Evolutionary conservation across 208 protist species (phyloP).

Genomic region (Wallacemonas sp.): DNA sequence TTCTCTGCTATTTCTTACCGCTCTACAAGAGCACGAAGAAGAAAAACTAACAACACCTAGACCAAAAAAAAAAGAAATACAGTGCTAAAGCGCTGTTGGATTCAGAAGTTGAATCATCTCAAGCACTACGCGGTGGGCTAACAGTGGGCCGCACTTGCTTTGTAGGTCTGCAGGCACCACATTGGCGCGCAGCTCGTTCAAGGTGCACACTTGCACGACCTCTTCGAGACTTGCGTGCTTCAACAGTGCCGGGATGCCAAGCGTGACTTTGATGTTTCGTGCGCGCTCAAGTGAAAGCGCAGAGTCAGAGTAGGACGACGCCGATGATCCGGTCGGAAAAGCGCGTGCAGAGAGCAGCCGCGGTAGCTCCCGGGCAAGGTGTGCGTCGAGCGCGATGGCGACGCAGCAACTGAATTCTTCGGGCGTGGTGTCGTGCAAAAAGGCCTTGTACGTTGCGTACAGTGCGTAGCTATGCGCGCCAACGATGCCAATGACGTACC

Average conservation of each 20-base stretch:
- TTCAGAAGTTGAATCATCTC: background rate
- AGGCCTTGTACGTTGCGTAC: conserved; percentile 40
- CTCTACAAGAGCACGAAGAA: too few relatives aligned
- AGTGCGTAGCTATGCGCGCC: conserved; percentile 64
- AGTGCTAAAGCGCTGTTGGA: too few relatives aligned
- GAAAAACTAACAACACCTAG: too few relatives aligned
- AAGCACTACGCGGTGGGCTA: conserved; percentile 11
- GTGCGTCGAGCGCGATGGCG: conserved; percentile 42
- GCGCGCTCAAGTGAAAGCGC: conserved; percentile 43
- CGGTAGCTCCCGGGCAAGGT: conserved; percentile 31
- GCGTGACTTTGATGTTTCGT: conserved; percentile 55
- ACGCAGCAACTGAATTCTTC: conserved; percentile 64
- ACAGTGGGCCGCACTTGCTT: conserved; percentile 21
- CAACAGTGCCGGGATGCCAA: conserved; percentile 49
- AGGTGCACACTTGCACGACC: conserved; percentile 48
- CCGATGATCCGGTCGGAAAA: background rate
- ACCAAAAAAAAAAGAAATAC: too few relatives aligned
- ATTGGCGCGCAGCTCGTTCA: conserved; percentile 44
- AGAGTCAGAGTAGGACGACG: too few relatives aligned
- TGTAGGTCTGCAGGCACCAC: conserved; percentile 37
- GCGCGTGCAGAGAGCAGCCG: background rate
- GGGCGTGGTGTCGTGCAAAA: conserved; percentile 45
- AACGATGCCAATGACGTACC: conserved; percentile 30
- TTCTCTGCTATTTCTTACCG: too few relatives aligned
- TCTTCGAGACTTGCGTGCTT: conserved; percentile 56